These are phyloP conservation scores for Jacaranda copaia DNA, from an alignment of 257 asterid species.

Conservation along the genomic window DNA sequence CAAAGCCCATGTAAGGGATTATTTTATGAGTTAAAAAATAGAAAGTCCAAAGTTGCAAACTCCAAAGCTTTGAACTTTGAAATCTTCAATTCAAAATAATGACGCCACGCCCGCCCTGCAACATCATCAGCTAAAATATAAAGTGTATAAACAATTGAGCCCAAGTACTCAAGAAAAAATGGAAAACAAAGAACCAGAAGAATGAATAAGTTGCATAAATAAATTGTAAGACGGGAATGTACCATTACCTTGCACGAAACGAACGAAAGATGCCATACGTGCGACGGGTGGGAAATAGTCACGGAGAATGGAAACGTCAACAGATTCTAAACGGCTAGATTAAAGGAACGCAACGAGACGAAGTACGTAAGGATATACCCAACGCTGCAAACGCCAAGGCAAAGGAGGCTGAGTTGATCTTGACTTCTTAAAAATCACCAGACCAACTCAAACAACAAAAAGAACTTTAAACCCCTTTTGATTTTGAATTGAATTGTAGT, in stretches of 20 bases:
- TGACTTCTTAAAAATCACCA: slow-evolving; percentile 3
- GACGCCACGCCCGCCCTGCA: background rate
- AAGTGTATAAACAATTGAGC: too few species aligned
- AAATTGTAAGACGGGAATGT: background rate
- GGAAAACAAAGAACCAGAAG: too few species aligned
- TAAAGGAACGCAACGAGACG: background rate
- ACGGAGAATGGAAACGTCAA: background rate
- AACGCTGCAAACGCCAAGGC: slow-evolving; percentile 21
- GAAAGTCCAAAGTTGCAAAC: background rate
- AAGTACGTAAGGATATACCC: background rate
- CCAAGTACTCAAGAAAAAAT: too few species aligned
- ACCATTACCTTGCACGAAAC: slow-evolving; percentile 21
- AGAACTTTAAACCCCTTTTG: background rate
- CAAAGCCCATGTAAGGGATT: slow-evolving; percentile 13
- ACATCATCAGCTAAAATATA: too few species aligned
- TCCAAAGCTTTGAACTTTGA: background rate
- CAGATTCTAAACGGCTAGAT: background rate
- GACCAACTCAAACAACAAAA: slow-evolving; percentile 17
- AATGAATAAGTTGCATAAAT: background rate
- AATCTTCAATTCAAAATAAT: slow-evolving; percentile 10
- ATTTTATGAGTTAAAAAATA: background rate
- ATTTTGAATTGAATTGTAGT: background rate
- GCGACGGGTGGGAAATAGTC: background rate
- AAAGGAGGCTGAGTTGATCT: background rate
- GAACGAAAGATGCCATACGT: slow-evolving; percentile 1